These are phyloP conservation scores for Boletus insuetus DNA, from an alignment of 768 basidiomycete genomes.

Conservation along the genomic window DNA sequence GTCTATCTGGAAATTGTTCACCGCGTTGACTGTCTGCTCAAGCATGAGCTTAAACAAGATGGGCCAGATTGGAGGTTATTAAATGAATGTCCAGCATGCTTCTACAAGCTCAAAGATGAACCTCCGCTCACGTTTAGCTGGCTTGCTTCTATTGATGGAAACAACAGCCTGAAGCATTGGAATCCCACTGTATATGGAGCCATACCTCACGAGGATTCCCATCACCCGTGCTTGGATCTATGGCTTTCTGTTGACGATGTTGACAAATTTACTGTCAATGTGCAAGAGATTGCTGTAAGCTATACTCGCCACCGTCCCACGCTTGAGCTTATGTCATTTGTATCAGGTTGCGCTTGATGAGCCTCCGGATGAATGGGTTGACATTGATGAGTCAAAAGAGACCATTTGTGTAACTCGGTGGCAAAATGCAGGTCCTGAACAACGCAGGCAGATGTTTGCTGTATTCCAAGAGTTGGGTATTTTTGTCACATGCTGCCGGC, in stretches of 20 bases:
- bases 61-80: constrained; percentile 1
- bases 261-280: neutral
- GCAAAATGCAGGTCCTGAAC: constrained; percentile 4
- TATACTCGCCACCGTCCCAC: neutral
- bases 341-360: neutral
- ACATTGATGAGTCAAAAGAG: neutral
- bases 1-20: constrained; percentile 11
- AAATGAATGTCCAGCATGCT: constrained; percentile 13
- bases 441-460: neutral
- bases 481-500: constrained; percentile 4
- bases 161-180: neutral
- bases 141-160: constrained; percentile 5
- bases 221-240: too few relatives aligned
- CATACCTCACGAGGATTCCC: neutral
- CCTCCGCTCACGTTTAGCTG: neutral
- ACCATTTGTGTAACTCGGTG: neutral
- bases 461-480: constrained; percentile 7
- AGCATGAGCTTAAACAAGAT: neutral
- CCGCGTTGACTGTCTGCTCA: constrained; percentile 2
- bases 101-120: constrained; percentile 7
- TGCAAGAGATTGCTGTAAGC: neutral
- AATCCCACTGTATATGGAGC: neutral
- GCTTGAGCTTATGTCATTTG: neutral
- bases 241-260: too few relatives aligned
- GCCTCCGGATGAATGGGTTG: neutral